Percentiles rank a stretch among this genome's conserved stretches.
Conservation (phyloP, 495 filamentous ascomycete species). For the Durotheca rogersii region DNA sequence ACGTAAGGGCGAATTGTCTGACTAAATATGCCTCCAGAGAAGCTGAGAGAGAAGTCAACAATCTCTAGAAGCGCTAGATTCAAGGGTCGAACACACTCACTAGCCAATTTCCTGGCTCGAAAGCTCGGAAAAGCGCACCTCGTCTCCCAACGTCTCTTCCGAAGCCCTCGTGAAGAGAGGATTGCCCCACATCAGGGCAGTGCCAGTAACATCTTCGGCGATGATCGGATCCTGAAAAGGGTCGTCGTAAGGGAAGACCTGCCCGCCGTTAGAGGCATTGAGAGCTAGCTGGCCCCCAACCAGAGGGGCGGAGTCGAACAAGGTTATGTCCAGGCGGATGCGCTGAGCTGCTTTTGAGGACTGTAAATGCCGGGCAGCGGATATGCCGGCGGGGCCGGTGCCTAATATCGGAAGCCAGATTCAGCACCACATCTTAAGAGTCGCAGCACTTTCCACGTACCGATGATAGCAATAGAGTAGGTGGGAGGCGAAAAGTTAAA, state of each 20-base stretch:
- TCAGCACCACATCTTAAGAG: not conserved
- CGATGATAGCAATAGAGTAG: conserved; percentile 28
- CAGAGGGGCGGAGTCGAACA: conserved; percentile 30
- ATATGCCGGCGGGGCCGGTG: conserved; percentile 34
- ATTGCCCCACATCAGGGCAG: conserved; percentile 27
- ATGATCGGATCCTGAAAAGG: conserved; percentile 19
- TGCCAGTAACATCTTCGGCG: conserved; percentile 33
- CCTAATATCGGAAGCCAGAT: conserved; percentile 21
- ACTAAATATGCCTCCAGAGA: conserved; percentile 4
- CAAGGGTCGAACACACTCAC: conserved; percentile 11
- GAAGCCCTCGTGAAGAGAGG: conserved; percentile 27
- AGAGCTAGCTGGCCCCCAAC: conserved; percentile 31
- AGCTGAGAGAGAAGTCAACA: conserved; percentile 10
- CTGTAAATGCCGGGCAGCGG: conserved; percentile 26
- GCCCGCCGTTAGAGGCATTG: conserved; percentile 9
- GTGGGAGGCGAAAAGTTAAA: conserved; percentile 5
- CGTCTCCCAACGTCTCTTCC: conserved; percentile 18
- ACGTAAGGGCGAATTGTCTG: conserved; percentile 21
- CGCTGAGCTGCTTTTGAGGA: not conserved
- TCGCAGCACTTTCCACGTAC: conserved; percentile 9
- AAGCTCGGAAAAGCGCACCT: conserved; percentile 24
- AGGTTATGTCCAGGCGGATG: conserved; percentile 25
- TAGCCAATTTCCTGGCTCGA: conserved; percentile 26
- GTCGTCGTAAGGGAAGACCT: conserved; percentile 27
- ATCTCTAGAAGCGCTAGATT: not conserved